Base-by-base conservation (phyloP, 179 eudicot species). In the Drosera spatulata region DNA sequence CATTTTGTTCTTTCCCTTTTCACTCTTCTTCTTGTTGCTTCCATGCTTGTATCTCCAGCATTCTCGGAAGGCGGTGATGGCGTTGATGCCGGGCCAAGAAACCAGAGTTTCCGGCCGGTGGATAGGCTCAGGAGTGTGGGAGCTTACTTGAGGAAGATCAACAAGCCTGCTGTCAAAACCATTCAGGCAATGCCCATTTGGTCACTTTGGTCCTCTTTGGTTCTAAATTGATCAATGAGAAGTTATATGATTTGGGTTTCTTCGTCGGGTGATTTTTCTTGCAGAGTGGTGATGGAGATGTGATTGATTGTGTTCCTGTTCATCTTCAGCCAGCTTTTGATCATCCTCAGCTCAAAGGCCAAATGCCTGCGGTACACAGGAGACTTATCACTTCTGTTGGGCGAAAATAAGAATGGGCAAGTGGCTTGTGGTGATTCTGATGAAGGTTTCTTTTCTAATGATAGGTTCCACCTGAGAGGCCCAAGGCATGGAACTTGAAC, bases 261-360 rank as follows among this genome's bases (percentile, higher is more conserved):
- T 3, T 53, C 1, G 0, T 53, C 4, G 33, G 9, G 2, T 56
- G 6, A 6, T 10, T 9, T 58, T 8, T 12, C 56, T 57, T 41
- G 63, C 77, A 93, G 99, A 93, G 99, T 64, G 77, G 82, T 44
- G 95, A 93, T 70, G 99, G 97, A 15, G 97, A 90, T 81, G 53
- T 82, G 58, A 85, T 90, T 71, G 95, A 90, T 66, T 90, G 97
- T 64, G 76, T 90, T 1, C 49, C 60, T 61, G 45, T 83, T 56
- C 86, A 87, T 72, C 76, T 77, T 40, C 97, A 90, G 73, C 85
- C 85, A 66, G 93, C 97, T 53, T 90, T 90, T 73, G 93, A 90
- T 77, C 95, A 90, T 54, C 91, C 94, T 38, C 50, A 70, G 61
- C 65, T 93, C 55, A 81, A 68, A 75, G 97, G 97, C 39, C 73